These are phyloP conservation scores for Linnemannia elongata DNA, from an alignment of 192 early-diverging fungal species.

Conservation along the genomic window DNA sequence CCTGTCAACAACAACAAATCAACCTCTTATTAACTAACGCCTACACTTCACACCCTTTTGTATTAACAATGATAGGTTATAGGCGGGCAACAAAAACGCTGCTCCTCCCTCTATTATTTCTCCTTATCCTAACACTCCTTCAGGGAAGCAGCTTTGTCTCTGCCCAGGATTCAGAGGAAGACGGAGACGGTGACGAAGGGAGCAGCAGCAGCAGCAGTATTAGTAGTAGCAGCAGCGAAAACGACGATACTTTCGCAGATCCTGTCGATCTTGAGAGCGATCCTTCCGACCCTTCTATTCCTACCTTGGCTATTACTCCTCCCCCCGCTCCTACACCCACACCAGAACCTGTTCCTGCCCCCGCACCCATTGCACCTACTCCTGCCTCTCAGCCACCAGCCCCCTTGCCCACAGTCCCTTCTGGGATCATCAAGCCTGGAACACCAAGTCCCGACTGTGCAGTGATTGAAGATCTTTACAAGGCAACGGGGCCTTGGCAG, in stretches of 20 bases:
- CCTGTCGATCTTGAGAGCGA: constrained; percentile 12
- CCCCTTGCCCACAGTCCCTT: background rate
- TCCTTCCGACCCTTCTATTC: background rate
- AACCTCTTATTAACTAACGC: background rate
- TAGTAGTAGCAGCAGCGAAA: background rate
- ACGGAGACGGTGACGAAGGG: background rate
- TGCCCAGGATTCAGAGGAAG: constrained; percentile 10
- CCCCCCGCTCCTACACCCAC: background rate
- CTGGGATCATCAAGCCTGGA: constrained; percentile 33
- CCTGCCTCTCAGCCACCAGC: constrained; percentile 3
- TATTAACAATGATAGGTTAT: background rate
- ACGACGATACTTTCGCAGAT: constrained; percentile 13
- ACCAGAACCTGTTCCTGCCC: background rate
- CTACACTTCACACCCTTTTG: background rate
- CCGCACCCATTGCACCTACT: background rate
- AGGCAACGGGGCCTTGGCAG: constrained; percentile 48
- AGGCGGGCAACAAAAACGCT: background rate
- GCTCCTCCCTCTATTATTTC: constrained; percentile 17
- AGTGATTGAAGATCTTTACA: constrained; percentile 35
- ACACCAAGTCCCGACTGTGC: constrained; percentile 38
- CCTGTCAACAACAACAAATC: background rate
- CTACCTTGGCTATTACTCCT: background rate
- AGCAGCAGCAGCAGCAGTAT: background rate
- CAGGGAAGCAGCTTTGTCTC: background rate
- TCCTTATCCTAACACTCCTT: constrained; percentile 13